Percentiles rank a stretch among this genome's conserved stretches.
Evolutionary conservation across 2,329 filamentous ascomycete genomes (phyloP).

Genomic region (Penicillium sclerotiorum): DNA sequence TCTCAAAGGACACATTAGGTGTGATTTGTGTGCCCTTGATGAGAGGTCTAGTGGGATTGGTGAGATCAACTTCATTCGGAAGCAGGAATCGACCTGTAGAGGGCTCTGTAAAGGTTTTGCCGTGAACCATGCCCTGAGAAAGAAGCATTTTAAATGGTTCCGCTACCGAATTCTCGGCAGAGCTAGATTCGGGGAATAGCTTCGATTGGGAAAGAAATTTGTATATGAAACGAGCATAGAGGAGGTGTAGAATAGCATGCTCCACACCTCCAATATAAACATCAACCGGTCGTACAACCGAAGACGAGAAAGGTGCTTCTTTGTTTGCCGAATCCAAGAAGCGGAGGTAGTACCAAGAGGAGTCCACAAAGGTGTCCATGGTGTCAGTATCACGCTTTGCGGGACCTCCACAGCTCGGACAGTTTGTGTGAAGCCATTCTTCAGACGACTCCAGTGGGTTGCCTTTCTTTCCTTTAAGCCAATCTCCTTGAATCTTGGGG

Average conservation of each 20-base stretch:
- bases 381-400: slow-evolving; percentile 87
- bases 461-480: slow-evolving; percentile 68
- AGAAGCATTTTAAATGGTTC: slow-evolving; percentile 84
- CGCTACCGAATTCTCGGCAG: slow-evolving; percentile 41
- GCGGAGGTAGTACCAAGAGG: slow-evolving; percentile 88
- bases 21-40: slow-evolving; percentile 63
- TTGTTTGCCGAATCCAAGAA: slow-evolving; percentile 73
- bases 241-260: slow-evolving; percentile 84
- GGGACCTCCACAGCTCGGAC: slow-evolving; percentile 68
- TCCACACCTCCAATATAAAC: slow-evolving; percentile 89
- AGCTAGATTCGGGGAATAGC: slow-evolving; percentile 41
- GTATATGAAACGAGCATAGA: slow-evolving; percentile 88
- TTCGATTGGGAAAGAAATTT: slow-evolving; percentile 71
- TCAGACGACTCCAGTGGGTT: slow-evolving; percentile 74
- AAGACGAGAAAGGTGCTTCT: slow-evolving; percentile 62
- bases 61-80: slow-evolving; percentile 71
- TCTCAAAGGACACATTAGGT: slow-evolving; percentile 73
- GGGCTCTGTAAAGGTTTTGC: slow-evolving; percentile 78
- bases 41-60: slow-evolving; percentile 57
- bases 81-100: slow-evolving; percentile 74
- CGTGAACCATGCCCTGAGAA: slow-evolving; percentile 92
- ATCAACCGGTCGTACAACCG: slow-evolving; percentile 70
- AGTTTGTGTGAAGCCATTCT: slow-evolving; percentile 74
- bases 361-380: slow-evolving; percentile 96
- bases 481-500: slow-evolving; percentile 69